Base-by-base conservation (phyloP, 306 rosid species). In the Prunus kanzakura region DNA sequence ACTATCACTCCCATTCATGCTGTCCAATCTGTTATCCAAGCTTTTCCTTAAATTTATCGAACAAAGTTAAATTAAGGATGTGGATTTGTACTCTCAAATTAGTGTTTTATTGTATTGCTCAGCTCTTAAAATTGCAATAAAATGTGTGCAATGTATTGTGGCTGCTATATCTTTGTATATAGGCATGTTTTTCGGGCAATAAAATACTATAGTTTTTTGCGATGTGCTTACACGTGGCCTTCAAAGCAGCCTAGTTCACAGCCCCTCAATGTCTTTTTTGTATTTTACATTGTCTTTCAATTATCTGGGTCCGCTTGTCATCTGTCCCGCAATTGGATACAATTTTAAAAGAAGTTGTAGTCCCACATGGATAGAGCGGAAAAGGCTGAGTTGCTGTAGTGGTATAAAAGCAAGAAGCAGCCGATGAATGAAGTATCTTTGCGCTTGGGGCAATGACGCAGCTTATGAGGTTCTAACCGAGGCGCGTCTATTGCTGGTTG, bases 21-120 rank as follows among this genome's bases (percentile, higher is more conserved):
- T 0, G 73, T 80, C 20, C 88, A 84, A 64, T 86, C 84, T 4
- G 75, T 89, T 6, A 89, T 88, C 35, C 35, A 82, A 6, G 90
- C 90, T 43, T 85, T 82, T 73, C 82, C 82, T 1, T 84, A 70
- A 79, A 55, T 29, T 32, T 60, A 23, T 11, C 2, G 35, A 23
- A 22, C 13, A 12, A 60, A 22, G 32, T 23, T 22, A 12, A 27
- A 27, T 12, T 22, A 12, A 60, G 64, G 32, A 23, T 58, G 64
- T 56, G 38, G 3, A 56, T 9, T 60, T 12, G 65, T 60, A 25
- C 25, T 25, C 19, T 14, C 54, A 49, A 49, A 49, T 11, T 49
- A 1, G 18, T 38, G 43, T 38, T 38, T 6, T 38, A 38, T 38
- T 38, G 43, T 38, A 7, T 38, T 38, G 43, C 43, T 38, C 10